Evolutionary conservation across 2,329 filamentous ascomycete species (phyloP), one percentile per base, ranked within the genome.

Genomic region (Xylaria polymorpha): DNA sequence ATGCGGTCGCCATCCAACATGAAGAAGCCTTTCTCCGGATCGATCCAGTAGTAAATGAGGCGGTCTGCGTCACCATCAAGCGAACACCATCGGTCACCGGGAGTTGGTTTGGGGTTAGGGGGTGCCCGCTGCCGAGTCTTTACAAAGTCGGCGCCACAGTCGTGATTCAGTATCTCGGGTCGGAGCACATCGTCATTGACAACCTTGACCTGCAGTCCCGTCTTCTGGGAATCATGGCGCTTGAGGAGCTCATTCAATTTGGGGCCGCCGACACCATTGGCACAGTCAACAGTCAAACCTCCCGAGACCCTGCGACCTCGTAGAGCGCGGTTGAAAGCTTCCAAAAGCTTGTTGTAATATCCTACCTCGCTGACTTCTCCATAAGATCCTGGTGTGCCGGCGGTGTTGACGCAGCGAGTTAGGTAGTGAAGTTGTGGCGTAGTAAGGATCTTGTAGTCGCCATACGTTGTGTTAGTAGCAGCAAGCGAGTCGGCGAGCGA

Each of bases 361-460:
- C 96, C 96, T 67, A 89, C 85, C 84, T 98, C 95, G 71, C 92
- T 97, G 62, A 94, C 88, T 78, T 94, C 90, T 66, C 96, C 96
- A 79, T 98, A 99, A 20, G 94, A 88, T 74, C 94, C 91, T 65
- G 92, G 91, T 1, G 93, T 97, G 70, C 92, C 93, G 76, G 96
- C 88, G 0, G 95, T 98, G 83, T 99, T 99, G 82, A 94, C 88
- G 81, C 94, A 97, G 73, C 96, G 93, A 39, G 95, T 95, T 72
- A 98, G 86, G 82, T 99, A 99, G 84, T 99, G 96, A 67, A 99
- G 87, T 83, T 98, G 96, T n/a, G 96, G 96, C 3, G 96, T 99
- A 14, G 96, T 98, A 77, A 98, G 86, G 79, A 94, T 91, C 82
- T 95, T 96, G 84, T 91, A 95, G 84, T 98, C 95, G 77, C 89